Evolutionary conservation across 345 rosid genomes (phyloP).

Genomic region (Citrus trifoliata): DNA sequence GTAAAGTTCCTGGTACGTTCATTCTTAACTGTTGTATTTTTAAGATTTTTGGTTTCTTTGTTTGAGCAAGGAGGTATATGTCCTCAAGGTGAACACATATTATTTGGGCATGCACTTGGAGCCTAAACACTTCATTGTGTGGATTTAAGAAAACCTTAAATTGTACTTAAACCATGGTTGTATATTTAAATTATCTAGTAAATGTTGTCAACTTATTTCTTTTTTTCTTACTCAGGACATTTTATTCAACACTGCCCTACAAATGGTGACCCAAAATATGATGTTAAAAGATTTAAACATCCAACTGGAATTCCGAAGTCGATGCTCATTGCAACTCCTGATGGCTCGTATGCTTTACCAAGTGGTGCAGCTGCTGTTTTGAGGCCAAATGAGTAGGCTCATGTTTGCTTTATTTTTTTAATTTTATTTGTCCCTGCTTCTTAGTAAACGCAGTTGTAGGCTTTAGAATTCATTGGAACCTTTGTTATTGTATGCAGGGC

Average conservation of each 20-base stretch:
- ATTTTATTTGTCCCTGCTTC: background rate
- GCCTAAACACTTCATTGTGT: background rate
- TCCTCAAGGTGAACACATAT: background rate
- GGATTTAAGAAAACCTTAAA: background rate
- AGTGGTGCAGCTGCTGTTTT: slow-evolving; percentile 95
- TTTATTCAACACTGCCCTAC: slow-evolving; percentile 99
- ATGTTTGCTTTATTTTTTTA: background rate
- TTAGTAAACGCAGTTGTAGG: background rate
- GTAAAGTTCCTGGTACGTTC: slow-evolving; percentile 84
- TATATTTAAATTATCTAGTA: background rate
- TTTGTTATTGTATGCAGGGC: slow-evolving; percentile 45
- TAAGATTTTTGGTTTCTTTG: background rate
- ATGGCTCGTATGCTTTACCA: slow-evolving; percentile 96
- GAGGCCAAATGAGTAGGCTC: slow-evolving; percentile 90
- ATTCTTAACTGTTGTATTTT: background rate
- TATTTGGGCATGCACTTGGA: background rate
- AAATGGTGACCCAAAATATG: slow-evolving; percentile 91
- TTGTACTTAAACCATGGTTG: background rate
- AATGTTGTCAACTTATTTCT: background rate
- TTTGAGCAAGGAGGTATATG: background rate
- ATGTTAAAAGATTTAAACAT: slow-evolving; percentile 87
- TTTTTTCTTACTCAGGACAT: slow-evolving; percentile 58
- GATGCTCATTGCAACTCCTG: slow-evolving; percentile 90
- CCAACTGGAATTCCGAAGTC: slow-evolving; percentile 99
- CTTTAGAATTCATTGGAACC: background rate